phyloP scores from a whole-genome alignment of 2,329 filamentous ascomycete species.

The Ceratocystis albifundus region DNA sequence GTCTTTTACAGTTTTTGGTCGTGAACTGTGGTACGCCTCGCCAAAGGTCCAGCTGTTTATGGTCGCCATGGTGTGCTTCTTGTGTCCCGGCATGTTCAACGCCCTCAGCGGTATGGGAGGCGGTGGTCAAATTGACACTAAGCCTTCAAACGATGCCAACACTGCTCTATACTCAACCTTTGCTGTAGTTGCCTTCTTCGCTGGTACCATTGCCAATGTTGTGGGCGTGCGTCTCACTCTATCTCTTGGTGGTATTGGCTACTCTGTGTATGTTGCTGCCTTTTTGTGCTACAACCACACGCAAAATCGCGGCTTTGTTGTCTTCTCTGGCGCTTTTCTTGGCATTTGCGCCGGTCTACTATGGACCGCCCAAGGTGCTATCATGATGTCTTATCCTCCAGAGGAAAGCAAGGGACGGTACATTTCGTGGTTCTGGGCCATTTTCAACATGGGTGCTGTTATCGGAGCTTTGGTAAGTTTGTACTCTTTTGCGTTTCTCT shows the following conservation, averaged over 20 bases:
- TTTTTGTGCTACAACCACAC: conserved; percentile 63
- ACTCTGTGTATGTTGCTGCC: conserved; percentile 60
- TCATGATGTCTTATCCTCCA: conserved; percentile 81
- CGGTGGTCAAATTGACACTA: conserved; percentile 46
- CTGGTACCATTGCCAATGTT: conserved; percentile 66
- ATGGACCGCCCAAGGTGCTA: conserved; percentile 72
- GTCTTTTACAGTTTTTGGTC: conserved; percentile 42
- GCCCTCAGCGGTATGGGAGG: conserved; percentile 54
- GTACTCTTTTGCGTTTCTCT: conserved; percentile 2
- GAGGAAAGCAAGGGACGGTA: conserved; percentile 76
- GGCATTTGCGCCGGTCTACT: conserved; percentile 69
- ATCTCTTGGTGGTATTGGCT: conserved; percentile 62
- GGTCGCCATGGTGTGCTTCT: conserved; percentile 46
- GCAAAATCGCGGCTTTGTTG: conserved; percentile 55
- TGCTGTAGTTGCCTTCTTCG: conserved; percentile 55
- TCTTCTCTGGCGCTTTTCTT: conserved; percentile 64
- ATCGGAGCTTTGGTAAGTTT: conserved; percentile 55
- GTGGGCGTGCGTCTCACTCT: conserved; percentile 59
- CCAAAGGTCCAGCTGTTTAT: conserved; percentile 60
- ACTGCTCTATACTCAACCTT: conserved; percentile 64
- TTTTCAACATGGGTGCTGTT: conserved; percentile 85
- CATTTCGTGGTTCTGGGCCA: conserved; percentile 87
- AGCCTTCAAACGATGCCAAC: conserved; percentile 52
- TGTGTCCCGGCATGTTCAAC: conserved; percentile 65
- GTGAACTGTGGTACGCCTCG: conserved; percentile 58